Evolutionary conservation across 1,284 basidiomycete genomes (phyloP).

Genomic region (Apiotrichum sp.): DNA sequence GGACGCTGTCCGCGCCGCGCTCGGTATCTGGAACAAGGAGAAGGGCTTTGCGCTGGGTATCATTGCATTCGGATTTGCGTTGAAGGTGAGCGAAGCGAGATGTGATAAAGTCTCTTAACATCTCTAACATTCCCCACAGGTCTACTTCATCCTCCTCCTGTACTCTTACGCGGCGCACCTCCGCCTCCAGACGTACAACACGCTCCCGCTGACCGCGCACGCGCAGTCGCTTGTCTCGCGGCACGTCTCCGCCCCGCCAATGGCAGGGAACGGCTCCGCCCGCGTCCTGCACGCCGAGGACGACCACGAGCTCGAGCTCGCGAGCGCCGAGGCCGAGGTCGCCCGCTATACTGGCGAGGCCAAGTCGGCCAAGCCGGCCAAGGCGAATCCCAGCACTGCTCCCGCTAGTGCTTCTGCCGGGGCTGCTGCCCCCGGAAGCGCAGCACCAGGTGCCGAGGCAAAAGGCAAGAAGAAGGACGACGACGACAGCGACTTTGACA

Average conservation of each 20-base stretch:
- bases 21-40: conserved; percentile 81
- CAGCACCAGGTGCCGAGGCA: neutral
- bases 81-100: conserved; percentile 61
- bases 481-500: conserved; percentile 26
- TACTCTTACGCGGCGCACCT: conserved; percentile 95
- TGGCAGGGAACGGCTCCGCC: neutral
- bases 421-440: neutral
- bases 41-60: conserved; percentile 69
- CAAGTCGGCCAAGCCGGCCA: neutral
- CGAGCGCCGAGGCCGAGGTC: conserved; percentile 11
- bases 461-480: conserved; percentile 6
- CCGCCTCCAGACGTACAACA: conserved; percentile 81
- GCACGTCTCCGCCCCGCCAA: too few species aligned
- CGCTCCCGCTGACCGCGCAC: conserved; percentile 57
- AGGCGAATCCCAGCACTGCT: neutral
- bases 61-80: conserved; percentile 74
- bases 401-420: neutral
- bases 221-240: neutral
- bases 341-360: neutral
- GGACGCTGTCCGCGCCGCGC: conserved; percentile 53
- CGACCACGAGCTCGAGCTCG: conserved; percentile 8
- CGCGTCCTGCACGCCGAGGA: neutral
- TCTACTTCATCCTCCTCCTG: conserved; percentile 84
- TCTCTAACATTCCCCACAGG: conserved; percentile 49
- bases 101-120: neutral